A percentile compares a stretch with the other conserved stretches of the same genome.
Evolutionary conservation across 768 basidiomycete genomes (phyloP).

Genomic region (Termitomyces heimii): DNA sequence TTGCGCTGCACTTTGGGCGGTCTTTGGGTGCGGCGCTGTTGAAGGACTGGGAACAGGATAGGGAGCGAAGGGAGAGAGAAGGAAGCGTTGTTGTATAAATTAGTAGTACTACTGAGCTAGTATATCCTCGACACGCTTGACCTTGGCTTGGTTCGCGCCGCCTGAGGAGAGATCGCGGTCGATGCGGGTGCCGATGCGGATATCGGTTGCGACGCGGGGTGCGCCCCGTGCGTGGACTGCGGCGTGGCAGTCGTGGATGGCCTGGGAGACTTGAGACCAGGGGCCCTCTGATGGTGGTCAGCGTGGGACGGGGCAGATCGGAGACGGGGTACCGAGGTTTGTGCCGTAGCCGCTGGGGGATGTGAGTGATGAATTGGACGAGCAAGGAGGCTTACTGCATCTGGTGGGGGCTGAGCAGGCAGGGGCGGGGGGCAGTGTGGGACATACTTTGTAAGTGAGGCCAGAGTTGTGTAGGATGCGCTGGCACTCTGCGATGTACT

Average conservation of each 20-base stretch:
- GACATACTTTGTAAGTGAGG: conserved; percentile 66
- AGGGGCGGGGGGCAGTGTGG: neutral
- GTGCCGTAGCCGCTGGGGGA: conserved; percentile 82
- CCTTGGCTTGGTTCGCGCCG: conserved; percentile 74
- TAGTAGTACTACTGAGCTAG: conserved; percentile 29
- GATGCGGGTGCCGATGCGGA: conserved; percentile 88
- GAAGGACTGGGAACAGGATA: conserved; percentile 36
- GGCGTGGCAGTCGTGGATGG: conserved; percentile 87
- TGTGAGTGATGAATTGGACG: neutral
- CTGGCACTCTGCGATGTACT: conserved; percentile 79
- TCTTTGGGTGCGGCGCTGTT: conserved; percentile 38
- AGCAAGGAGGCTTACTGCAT: conserved; percentile 52
- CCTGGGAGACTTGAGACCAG: conserved; percentile 78
- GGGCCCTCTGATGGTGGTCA: conserved; percentile 55
- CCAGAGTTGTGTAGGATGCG: conserved; percentile 79
- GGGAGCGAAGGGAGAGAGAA: conserved; percentile 37
- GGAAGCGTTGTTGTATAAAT: conserved; percentile 35
- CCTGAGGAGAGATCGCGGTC: conserved; percentile 59
- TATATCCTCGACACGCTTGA: conserved; percentile 77
- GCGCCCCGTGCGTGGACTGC: conserved; percentile 77
- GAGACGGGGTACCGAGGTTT: conserved; percentile 55
- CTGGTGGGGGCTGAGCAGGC: conserved; percentile 14
- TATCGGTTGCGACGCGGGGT: conserved; percentile 82
- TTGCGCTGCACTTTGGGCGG: conserved; percentile 59
- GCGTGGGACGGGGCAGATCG: neutral